Percentiles rank a stretch among this genome's conserved stretches.
phyloP scores from a whole-genome alignment of 805 yeast genomes.

The Candida schatavii region DNA sequence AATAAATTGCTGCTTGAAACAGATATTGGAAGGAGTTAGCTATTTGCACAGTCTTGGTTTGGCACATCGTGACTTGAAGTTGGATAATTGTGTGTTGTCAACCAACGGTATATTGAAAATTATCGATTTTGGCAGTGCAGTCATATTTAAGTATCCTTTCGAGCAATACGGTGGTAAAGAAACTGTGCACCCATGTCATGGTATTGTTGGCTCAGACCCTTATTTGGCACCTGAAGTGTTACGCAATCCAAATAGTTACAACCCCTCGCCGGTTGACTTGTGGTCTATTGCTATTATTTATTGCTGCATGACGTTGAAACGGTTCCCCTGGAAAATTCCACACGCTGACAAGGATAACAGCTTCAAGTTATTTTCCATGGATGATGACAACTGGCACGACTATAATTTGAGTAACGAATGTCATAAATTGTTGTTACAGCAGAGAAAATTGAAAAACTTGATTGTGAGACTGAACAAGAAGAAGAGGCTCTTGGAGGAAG shows the following conservation, averaged over 20 bases:
- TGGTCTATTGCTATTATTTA: slow-evolving; percentile 85
- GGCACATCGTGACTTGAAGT: slow-evolving; percentile 79
- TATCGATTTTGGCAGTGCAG: slow-evolving; percentile 84
- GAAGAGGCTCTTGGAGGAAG: slow-evolving; percentile 25
- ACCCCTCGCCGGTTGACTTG: slow-evolving; percentile 75
- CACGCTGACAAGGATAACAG: slow-evolving; percentile 62
- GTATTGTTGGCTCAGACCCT: slow-evolving; percentile 84
- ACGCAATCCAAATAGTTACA: slow-evolving; percentile 57
- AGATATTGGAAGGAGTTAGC: slow-evolving; percentile 66
- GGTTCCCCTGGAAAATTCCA: slow-evolving; percentile 89
- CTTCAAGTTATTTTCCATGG: slow-evolving; percentile 77
- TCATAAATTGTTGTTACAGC: slow-evolving; percentile 61
- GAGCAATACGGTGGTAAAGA: slow-evolving; percentile 58
- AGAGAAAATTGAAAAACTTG: slow-evolving; percentile 53
- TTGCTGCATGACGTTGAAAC: slow-evolving; percentile 81
- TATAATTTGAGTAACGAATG: slow-evolving; percentile 68
- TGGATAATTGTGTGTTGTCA: slow-evolving; percentile 81
- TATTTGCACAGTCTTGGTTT: slow-evolving; percentile 76
- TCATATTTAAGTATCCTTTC: slow-evolving; percentile 75
- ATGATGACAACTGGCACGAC: slow-evolving; percentile 79
- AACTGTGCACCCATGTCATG: slow-evolving; percentile 63
- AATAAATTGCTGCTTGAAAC: slow-evolving; percentile 78
- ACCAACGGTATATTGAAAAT: slow-evolving; percentile 69
- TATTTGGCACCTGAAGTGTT: slow-evolving; percentile 86
- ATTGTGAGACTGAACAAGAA: slow-evolving; percentile 41